Evolutionary conservation across 2,329 filamentous ascomycete genomes (phyloP), one percentile per base, ranked within the genome.

Genomic region (Lasiodiplodia gonubiensis): DNA sequence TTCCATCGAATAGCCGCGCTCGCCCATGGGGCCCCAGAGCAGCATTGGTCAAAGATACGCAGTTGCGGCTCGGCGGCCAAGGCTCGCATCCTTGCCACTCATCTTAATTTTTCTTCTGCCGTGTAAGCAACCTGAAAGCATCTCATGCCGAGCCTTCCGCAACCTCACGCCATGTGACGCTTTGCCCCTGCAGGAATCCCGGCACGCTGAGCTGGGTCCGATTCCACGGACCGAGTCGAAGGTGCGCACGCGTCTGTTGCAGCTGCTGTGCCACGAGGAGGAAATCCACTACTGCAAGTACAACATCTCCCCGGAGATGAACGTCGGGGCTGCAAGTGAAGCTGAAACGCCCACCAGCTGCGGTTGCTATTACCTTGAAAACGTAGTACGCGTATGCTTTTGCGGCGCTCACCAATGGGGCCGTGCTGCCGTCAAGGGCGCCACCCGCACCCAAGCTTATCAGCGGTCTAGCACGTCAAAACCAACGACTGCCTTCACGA

Each of bases 41-140:
- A 18, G 37, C 59, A 63, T 63, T 63, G 59, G 59, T 23, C n/a
- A 51, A 48, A 63, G 59, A 63, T 63, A 63, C 59, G 37, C 7
- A 3, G 42, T 35, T 61, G 57, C 49, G 57, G 42, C 57, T 61
- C 57, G 57, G 10, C 57, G 7, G 57, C 57, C 57, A 61, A 61
- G 57, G 8, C 57, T 23, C 39, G 4, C 27, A 35, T 49, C 42
- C 57, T 35, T 61, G 57, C 25, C 23, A 30, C 11, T 51, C 27
- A 37, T 63, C 46, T 51, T 51, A 25, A 37, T 49, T 63, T 51
- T 63, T 37, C 53, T 39, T 57, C 59, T 63, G 42, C 57, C 25
- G 57, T 61, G 42, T 21, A 61, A 61, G 57, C 39, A 63, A 16
- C 21, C 42, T 37, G 59, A 46, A 61, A 61, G 57, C 57, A 35